These are phyloP conservation scores for Avena insularis DNA, from an alignment of 176 grass and related monocot species.

Conservation along the genomic window DNA sequence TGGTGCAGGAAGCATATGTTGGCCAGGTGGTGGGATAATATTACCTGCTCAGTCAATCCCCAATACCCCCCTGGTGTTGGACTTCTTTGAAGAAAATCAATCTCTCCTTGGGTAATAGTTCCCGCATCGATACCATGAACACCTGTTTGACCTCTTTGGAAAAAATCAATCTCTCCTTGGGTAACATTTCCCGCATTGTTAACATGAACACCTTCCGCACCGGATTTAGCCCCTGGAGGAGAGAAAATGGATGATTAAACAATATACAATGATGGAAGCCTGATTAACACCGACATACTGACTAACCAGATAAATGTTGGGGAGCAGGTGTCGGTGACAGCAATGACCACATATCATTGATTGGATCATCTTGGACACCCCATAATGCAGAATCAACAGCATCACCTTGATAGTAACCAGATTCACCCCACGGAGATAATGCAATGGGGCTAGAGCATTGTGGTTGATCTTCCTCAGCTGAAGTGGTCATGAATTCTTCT, in stretches of 20 bases:
- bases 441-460: conserved; percentile 56
- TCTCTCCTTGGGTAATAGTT: conserved; percentile 36
- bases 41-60: conserved; percentile 51
- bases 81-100: conserved; percentile 36
- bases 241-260: conserved; percentile 33
- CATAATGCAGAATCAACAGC: conserved; percentile 55
- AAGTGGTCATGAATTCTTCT: conserved; percentile 36
- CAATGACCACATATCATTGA: conserved; percentile 59
- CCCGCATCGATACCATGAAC: conserved; percentile 28
- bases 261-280: background rate
- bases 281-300: conserved; percentile 33
- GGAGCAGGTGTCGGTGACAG: conserved; percentile 43
- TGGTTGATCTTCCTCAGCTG: conserved; percentile 46
- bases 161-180: conserved; percentile 33
- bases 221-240: conserved; percentile 44
- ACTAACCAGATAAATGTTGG: conserved; percentile 56
- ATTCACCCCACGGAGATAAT: conserved; percentile 58
- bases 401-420: conserved; percentile 55
- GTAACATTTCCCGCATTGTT: conserved; percentile 28
- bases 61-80: conserved; percentile 28
- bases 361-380: conserved; percentile 53
- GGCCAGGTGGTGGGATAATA: conserved; percentile 8
- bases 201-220: background rate
- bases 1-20: conserved; percentile 2
- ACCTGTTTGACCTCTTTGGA: conserved; percentile 37